These are phyloP conservation scores for Trichoderma erinaceum DNA, from an alignment of 495 filamentous ascomycete genomes.

Conservation along the genomic window DNA sequence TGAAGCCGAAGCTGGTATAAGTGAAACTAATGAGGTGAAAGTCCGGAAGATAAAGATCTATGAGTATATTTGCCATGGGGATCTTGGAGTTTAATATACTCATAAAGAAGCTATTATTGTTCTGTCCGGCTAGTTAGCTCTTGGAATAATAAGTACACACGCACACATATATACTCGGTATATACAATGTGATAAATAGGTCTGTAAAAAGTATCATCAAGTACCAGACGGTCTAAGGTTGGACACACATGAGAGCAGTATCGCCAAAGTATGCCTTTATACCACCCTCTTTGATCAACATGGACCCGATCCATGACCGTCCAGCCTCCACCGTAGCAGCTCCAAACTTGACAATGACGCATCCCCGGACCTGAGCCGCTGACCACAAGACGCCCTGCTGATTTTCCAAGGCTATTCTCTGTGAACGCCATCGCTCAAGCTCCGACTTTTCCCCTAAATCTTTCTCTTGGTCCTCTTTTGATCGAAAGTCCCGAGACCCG, in stretches of 20 bases:
- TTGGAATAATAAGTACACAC: no score
- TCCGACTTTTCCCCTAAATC: conserved; percentile 36
- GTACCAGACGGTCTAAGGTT: neutral
- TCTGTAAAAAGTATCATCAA: no score
- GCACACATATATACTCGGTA: no score
- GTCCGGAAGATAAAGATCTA: no score
- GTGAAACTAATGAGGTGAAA: no score
- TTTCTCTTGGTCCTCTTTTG: conserved; percentile 32
- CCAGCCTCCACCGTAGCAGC: conserved; percentile 46
- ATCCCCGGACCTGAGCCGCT: conserved; percentile 73
- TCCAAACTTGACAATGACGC: conserved; percentile 82
- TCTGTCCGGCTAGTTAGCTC: no score
- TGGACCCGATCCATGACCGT: conserved; percentile 45
- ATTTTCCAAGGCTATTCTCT: conserved; percentile 47
- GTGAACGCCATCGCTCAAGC: conserved; percentile 37
- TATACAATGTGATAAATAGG: no score
- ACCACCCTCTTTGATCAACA: conserved; percentile 47
- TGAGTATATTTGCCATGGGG: no score
- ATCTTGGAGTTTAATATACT: no score
- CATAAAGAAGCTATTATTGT: no score
- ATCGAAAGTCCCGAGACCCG: conserved; percentile 73
- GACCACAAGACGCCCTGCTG: conserved; percentile 71
- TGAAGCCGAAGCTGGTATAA: neutral
- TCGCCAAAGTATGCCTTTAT: conserved; percentile 43
- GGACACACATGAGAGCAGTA: conserved; percentile 47